Conservation (phyloP, 139 green algal genomes). For the Medakamo hakoo region DNA sequence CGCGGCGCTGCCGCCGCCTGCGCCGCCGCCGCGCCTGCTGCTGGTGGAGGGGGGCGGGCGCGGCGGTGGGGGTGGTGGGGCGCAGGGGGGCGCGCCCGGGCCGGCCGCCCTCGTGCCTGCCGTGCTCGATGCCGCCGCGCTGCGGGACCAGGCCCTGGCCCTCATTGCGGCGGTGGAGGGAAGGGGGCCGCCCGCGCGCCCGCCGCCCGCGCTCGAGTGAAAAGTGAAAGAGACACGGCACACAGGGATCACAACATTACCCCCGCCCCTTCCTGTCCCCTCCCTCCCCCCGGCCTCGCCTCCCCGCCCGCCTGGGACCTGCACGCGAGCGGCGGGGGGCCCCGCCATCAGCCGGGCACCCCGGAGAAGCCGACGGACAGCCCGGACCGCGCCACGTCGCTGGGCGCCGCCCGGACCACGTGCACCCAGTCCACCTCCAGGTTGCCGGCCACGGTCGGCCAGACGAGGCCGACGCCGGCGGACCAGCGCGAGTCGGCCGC, state of each 20-base stretch:
- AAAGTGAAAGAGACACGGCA: neutral
- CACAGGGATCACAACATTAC: neutral
- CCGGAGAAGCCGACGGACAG: slow-evolving; percentile 33
- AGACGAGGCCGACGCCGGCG: slow-evolving; percentile 8
- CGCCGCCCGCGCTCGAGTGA: no score
- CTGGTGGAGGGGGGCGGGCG: neutral
- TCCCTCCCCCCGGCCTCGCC: neutral
- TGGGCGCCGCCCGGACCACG: slow-evolving; percentile 8
- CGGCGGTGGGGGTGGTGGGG: neutral
- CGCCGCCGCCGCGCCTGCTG: no score
- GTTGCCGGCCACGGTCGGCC: slow-evolving; percentile 6
- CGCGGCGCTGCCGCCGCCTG: no score
- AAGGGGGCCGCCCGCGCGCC: no score
- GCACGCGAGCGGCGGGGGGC: no score
- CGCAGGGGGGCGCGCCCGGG: no score
- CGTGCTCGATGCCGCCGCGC: no score
- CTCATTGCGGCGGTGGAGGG: neutral
- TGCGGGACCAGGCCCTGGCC: no score
- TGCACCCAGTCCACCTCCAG: slow-evolving; percentile 11
- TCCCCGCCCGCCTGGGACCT: no score
- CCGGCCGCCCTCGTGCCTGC: no score
- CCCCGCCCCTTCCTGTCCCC: neutral
- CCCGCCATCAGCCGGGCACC: no score
- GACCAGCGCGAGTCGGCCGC: neutral
- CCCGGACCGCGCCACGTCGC: slow-evolving; percentile 26